A percentile compares a stretch with the other conserved stretches of the same genome.
Evolutionary conservation across 192 early-diverging fungal genomes (phyloP).

Genomic region (Lobulomyces angularis): DNA sequence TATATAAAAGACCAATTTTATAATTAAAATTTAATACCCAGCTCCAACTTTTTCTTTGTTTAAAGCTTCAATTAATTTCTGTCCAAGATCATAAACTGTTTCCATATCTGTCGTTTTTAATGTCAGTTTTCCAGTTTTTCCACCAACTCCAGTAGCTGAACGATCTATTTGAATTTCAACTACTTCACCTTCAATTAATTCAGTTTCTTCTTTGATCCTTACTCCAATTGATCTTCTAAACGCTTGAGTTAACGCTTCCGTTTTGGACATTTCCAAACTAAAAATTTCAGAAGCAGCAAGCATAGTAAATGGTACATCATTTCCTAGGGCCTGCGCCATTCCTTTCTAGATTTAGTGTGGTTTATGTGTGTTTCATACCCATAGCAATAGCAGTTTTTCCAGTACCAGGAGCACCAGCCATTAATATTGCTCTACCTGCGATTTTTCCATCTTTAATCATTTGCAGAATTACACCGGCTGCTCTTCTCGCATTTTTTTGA

Average conservation of each 20-base stretch:
- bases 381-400: conserved; percentile 99
- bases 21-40: conserved; percentile 36
- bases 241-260: conserved; percentile 94
- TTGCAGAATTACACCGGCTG: conserved; percentile 90
- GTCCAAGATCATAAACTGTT: conserved; percentile 95
- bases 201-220: conserved; percentile 96
- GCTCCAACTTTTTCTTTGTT: conserved; percentile 97
- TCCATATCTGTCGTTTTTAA: conserved; percentile 99
- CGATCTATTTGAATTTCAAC: conserved; percentile 97
- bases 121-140: conserved; percentile 94
- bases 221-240: conserved; percentile 95
- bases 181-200: conserved; percentile 96
- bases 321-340: conserved; percentile 87
- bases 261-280: conserved; percentile 97
- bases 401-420: conserved; percentile 96
- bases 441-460: conserved; percentile 98
- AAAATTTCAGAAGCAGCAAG: conserved; percentile 96
- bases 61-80: conserved; percentile 96
- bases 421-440: conserved; percentile 89
- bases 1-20: not conserved
- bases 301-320: conserved; percentile 95
- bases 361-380: conserved; percentile 41
- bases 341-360: conserved; percentile 19
- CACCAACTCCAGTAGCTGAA: conserved; percentile 76
- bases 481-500: conserved; percentile 84